Evolutionary conservation across 768 basidiomycete genomes (phyloP), one percentile per base, ranked within the genome.

Genomic region (Trichaptum fuscoviolaceum): DNA sequence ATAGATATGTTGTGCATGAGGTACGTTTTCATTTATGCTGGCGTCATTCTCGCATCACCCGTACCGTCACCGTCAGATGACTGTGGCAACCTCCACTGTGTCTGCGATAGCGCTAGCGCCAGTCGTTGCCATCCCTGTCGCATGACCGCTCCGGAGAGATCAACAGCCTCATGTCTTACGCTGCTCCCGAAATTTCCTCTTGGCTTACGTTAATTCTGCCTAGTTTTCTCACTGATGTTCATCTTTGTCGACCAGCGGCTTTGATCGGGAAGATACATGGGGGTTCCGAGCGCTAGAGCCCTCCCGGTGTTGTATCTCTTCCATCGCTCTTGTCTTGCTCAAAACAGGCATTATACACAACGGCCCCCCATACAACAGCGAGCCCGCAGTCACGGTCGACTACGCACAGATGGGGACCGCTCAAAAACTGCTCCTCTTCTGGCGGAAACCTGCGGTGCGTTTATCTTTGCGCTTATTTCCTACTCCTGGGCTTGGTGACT

Each of bases 1-100:
- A 99, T 99, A 78, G 97, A 99, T 79, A 99, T 99, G 97, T 83
- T 99, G 69, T 99, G 96, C 80, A 97, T 98, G 94, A 97, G 95
- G 96, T 96, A 75, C 64, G 82, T 74, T 59, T n/a, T 58, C 79
- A 68, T 57, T 27, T 59, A 60, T 15, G 60, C 57, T 62, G 67
- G 58, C 17, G 65, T 67, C 66, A 26, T 57, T 57, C 30, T 36
- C 60, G 26, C 57, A 61, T n/a, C 17, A 10, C 17, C 42, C 27
- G 24, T 62, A 25, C 64, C 8, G 58, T 35, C 58, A 20, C 24
- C 7, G 2, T 34, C 34, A 24, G 24, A 34, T 60, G 57, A 62
- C 60, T 35, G 62, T 64, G 52, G 60, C 35, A 57, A 52, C 42
- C 15, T 20, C 42, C 42, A 52, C 42, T 52, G 12, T 52, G 42